Conservation (phyloP, 495 filamentous ascomycete species). For the Chlorociboria aeruginascens region DNA sequence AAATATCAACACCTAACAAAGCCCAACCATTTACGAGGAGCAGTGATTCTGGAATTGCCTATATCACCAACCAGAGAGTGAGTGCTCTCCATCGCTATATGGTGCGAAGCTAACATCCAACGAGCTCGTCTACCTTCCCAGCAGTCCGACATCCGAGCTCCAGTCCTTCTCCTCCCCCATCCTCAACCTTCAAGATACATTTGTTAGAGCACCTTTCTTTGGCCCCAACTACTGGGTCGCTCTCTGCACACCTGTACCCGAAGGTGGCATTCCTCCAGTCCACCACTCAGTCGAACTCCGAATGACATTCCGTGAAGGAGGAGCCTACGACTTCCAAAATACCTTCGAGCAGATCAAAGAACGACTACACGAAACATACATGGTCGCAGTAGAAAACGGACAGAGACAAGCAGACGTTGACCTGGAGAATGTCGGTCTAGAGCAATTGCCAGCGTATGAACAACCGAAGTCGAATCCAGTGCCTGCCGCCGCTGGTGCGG, state of each 20-base stretch:
- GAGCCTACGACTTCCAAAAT: conserved; percentile 81
- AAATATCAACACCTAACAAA: conserved; percentile 46
- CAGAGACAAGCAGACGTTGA: conserved; percentile 35
- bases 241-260: conserved; percentile 62
- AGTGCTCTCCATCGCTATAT: background rate
- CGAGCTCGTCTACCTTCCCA: conserved; percentile 83
- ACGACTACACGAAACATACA: conserved; percentile 63
- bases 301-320: conserved; percentile 88
- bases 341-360: conserved; percentile 80
- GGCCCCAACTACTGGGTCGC: conserved; percentile 91
- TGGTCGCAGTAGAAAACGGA: conserved; percentile 43
- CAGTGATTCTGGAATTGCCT: conserved; percentile 50
- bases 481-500: conserved; percentile 3
- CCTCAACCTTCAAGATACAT: conserved; percentile 74
- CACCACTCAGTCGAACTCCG: conserved; percentile 63
- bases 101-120: conserved; percentile 2
- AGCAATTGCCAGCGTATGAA: conserved; percentile 79
- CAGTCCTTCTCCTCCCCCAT: conserved; percentile 86
- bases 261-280: conserved; percentile 75
- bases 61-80: conserved; percentile 83
- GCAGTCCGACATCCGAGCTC: conserved; percentile 50
- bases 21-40: conserved; percentile 43
- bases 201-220: conserved; percentile 84
- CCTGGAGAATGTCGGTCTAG: conserved; percentile 51
- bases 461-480: conserved; percentile 19